Conservation (phyloP, 2,329 filamentous ascomycete genomes). For the Dactylonectria macrodidyma region DNA sequence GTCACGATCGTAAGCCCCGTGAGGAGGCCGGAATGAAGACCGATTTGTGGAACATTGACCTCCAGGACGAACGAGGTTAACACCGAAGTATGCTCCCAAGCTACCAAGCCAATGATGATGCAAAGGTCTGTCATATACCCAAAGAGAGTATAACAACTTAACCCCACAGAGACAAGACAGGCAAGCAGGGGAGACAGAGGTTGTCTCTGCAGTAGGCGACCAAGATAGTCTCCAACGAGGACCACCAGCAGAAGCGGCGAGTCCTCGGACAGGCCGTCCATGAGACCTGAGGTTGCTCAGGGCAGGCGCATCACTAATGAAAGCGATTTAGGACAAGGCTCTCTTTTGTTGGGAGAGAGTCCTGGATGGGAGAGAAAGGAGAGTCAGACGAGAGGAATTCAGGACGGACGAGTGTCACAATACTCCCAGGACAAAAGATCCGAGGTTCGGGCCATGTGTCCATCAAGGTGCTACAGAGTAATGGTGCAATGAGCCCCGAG, state of each 20-base stretch:
- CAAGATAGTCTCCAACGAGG: conserved; percentile 40
- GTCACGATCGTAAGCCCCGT: not conserved
- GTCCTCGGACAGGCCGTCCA: conserved; percentile 48
- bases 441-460: conserved; percentile 32
- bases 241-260: conserved; percentile 43
- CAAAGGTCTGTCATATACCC: conserved; percentile 45
- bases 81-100: conserved; percentile 35
- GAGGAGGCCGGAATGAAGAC: conserved; percentile 15
- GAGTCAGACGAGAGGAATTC: conserved; percentile 4
- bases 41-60: conserved; percentile 20
- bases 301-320: conserved; percentile 32
- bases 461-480: conserved; percentile 49
- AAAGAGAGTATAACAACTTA: conserved; percentile 38
- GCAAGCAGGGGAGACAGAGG: not conserved
- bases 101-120: conserved; percentile 43
- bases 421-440: conserved; percentile 3
- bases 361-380: conserved; percentile 12
- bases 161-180: conserved; percentile 16
- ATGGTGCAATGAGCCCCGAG: conserved; percentile 6
- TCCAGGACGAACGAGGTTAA: conserved; percentile 12
- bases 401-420: conserved; percentile 23
- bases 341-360: conserved; percentile 17
- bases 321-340: conserved; percentile 7
- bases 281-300: conserved; percentile 31
- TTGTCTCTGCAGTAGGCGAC: conserved; percentile 25